A percentile compares a stretch with the other conserved stretches of the same genome.
These are phyloP conservation scores for Acer yangbiense DNA, from an alignment of 345 rosid species.

Conservation along the genomic window DNA sequence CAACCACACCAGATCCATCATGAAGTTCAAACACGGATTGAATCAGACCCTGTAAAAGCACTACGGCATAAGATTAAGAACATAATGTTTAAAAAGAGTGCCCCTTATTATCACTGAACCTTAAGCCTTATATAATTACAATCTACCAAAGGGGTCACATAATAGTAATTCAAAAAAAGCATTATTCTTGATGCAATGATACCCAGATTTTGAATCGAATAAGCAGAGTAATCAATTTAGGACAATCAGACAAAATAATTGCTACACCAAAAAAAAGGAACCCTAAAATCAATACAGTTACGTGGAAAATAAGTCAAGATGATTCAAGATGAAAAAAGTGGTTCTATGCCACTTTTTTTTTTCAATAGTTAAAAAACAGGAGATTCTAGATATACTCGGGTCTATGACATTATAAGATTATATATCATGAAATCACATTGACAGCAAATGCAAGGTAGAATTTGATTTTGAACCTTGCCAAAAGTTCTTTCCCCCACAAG, in stretches of 20 bases:
- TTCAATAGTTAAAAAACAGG: not conserved
- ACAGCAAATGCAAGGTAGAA: not conserved
- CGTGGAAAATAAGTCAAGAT: not conserved
- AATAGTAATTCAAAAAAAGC: not conserved
- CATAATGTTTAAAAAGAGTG: constrained; percentile 8
- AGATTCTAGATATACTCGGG: not conserved
- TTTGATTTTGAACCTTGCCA: constrained; percentile 69
- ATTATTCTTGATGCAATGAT: not conserved
- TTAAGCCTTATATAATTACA: not conserved
- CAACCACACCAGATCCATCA: constrained; percentile 93
- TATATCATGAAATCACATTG: not conserved
- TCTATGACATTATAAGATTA: not conserved
- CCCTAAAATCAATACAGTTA: not conserved
- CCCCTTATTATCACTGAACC: not conserved
- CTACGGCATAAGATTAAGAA: not conserved
- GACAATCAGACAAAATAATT: not conserved
- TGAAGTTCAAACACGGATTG: constrained; percentile 87
- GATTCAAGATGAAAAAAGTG: not conserved
- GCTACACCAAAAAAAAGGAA: not conserved
- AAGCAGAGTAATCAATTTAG: not conserved
- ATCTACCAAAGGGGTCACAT: not conserved
- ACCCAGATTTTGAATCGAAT: not conserved
- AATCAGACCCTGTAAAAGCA: constrained; percentile 73
- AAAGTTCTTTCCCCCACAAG: constrained; percentile 91
- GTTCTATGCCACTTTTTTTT: not conserved